A percentile compares a stretch with the other conserved stretches of the same genome.
Conservation (phyloP, 179 eudicot genomes). For the Silene vulgaris region DNA sequence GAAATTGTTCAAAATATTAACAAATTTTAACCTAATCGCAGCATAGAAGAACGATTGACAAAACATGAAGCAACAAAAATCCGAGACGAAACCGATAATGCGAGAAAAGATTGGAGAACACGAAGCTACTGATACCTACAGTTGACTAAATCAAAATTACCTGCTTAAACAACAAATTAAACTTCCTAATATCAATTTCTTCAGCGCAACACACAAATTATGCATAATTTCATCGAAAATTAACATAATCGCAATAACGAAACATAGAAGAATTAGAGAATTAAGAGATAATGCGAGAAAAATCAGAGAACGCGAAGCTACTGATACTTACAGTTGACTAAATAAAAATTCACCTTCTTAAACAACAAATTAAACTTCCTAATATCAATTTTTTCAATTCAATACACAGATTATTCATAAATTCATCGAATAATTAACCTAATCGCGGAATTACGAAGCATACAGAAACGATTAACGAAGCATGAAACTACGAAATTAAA, state of each 20-base stretch:
- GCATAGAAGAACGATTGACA: not conserved
- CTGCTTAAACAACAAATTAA: slow-evolving; percentile 20
- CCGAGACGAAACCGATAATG: not conserved
- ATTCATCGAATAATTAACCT: not conserved
- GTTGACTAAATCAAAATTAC: slow-evolving; percentile 26
- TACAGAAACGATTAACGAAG: not conserved
- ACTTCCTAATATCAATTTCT: slow-evolving; percentile 8
- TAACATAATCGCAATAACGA: not conserved
- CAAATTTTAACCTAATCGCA: not conserved
- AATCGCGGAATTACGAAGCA: slow-evolving; percentile 20
- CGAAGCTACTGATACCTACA: slow-evolving; percentile 11
- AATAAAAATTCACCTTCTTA: slow-evolving; percentile 17
- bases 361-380: slow-evolving; percentile 16
- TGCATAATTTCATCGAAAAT: not conserved
- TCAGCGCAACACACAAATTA: not conserved
- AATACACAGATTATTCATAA: not conserved
- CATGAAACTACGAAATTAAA: not conserved
- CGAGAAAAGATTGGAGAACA: too few relatives aligned
- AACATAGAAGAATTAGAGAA: not conserved
- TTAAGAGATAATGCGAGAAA: not conserved
- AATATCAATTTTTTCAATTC: not conserved
- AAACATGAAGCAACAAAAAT: too few relatives aligned
- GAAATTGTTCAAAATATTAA: not conserved
- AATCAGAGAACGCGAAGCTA: not conserved
- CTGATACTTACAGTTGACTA: slow-evolving; percentile 27